Base-by-base conservation (phyloP, 495 filamentous ascomycete genomes). In the Viridothelium virens region DNA sequence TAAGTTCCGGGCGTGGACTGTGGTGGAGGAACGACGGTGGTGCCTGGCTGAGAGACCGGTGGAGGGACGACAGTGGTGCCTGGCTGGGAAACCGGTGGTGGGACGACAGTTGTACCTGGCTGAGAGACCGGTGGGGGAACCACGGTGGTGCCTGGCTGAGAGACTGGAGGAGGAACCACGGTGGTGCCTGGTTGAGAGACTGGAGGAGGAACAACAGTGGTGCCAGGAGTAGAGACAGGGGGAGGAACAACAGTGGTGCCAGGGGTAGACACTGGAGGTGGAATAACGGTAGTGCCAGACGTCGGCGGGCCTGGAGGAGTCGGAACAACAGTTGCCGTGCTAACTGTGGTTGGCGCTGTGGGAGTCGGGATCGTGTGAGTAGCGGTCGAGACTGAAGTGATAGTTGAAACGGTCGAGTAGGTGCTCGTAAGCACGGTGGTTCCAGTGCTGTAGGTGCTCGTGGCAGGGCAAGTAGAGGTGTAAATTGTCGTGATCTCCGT, bases 361-460 rank as follows among this genome's bases (percentile, higher is more conserved):
- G 53, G 36, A 61, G 65, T 67, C n/a, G 41, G 39, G 56, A 65
- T 61, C 0, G 67, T 69, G 56, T 59, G 53, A 18, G 53, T 59
- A 6, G 53, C 53, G 3, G 53, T 59, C 3, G 53, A 59, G 31
- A 59, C 53, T 6, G 53, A 39, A 2, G 38, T 62, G 56, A 76
- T 70, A 48, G 74, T 77, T 66, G 71, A 74, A 67, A 79, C 76
- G 53, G 81, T 79, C 46, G 80, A 80, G 73, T 80, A 82, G 48
- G 79, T 80, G 36, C 74, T 77, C 41, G 73, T 75, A 68, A 77
- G 71, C 39, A 77, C 77, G 44, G 72, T 68, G 62, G 76, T 75
- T 62, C 70, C 65, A 67, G 73, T 65, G 63, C 73, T 79, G 66
- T 65, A 38, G 44, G 62, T 56, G 39, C 41, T 25, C 48, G 50